Conservation (phyloP, 2,329 filamentous ascomycete species). For the Pseudophaeomoniella oleicola region DNA sequence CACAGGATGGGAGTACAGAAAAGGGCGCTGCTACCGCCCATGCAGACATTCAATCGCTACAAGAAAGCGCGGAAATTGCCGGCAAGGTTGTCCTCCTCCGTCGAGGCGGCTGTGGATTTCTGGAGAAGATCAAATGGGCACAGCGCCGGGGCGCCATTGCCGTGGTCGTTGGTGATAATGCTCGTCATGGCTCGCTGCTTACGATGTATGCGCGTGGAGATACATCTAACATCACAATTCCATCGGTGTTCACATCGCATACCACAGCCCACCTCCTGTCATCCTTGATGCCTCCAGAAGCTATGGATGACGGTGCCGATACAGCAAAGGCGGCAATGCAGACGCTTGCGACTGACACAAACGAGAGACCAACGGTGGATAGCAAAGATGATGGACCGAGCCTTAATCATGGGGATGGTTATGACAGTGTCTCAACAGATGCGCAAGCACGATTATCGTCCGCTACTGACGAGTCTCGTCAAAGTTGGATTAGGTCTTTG, state of each 20-base stretch:
- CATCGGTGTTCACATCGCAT: constrained; percentile 84
- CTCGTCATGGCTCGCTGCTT: constrained; percentile 73
- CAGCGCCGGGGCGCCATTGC: constrained; percentile 80
- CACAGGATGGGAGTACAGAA: constrained; percentile 6
- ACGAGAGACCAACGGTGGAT: background rate
- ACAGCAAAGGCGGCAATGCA: constrained; percentile 10
- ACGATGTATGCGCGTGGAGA: constrained; percentile 98
- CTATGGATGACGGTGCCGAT: constrained; percentile 42
- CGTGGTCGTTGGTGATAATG: constrained; percentile 87
- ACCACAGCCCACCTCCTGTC: constrained; percentile 89
- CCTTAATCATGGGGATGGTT: constrained; percentile 4
- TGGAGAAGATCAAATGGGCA: constrained; percentile 96
- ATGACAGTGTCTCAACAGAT: background rate
- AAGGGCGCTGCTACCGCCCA: constrained; percentile 35
- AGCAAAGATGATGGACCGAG: constrained; percentile 2
- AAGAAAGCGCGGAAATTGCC: constrained; percentile 81
- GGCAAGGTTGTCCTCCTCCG: constrained; percentile 88
- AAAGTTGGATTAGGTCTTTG: background rate
- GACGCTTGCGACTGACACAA: constrained; percentile 3
- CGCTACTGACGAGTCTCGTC: constrained; percentile 10
- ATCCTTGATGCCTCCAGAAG: constrained; percentile 62
- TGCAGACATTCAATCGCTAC: constrained; percentile 80
- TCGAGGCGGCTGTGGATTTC: constrained; percentile 85
- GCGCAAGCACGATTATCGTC: constrained; percentile 11
- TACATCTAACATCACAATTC: constrained; percentile 87